phyloP scores from a whole-genome alignment of 2,329 filamentous ascomycete genomes.

The Didymella keratinophila region DNA sequence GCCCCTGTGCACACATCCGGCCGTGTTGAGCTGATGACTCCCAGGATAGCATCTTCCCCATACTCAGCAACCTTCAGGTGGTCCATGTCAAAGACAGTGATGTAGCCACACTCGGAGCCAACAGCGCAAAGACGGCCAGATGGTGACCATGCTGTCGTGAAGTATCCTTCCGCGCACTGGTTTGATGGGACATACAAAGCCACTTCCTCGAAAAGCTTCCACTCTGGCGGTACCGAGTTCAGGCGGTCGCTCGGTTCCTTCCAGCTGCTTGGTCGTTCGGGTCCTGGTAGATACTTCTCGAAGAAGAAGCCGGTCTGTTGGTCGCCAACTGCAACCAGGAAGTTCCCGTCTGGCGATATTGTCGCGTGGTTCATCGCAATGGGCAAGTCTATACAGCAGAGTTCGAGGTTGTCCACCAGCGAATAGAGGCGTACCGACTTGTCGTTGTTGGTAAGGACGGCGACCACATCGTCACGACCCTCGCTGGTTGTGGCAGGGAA shows the following conservation, averaged over 20 bases:
- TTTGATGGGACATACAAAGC: slow-evolving; percentile 51
- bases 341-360: slow-evolving; percentile 86
- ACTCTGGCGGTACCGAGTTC: slow-evolving; percentile 44
- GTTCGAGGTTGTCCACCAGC: slow-evolving; percentile 70
- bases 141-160: slow-evolving; percentile 78
- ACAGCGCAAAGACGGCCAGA: slow-evolving; percentile 76
- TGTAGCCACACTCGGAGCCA: slow-evolving; percentile 80
- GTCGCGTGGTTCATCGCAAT: slow-evolving; percentile 92
- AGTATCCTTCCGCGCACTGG: slow-evolving; percentile 65
- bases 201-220: slow-evolving; percentile 53
- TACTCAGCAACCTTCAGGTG: slow-evolving; percentile 52
- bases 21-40: slow-evolving; percentile 79
- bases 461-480: slow-evolving; percentile 68
- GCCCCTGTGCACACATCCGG: slow-evolving; percentile 65
- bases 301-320: slow-evolving; percentile 88
- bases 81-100: slow-evolving; percentile 74
- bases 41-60: slow-evolving; percentile 71
- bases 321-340: slow-evolving; percentile 86
- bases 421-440: slow-evolving; percentile 85
- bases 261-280: slow-evolving; percentile 34
- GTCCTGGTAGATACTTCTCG: slow-evolving; percentile 56
- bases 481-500: slow-evolving; percentile 52
- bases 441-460: slow-evolving; percentile 88
- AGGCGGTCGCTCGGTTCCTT: slow-evolving; percentile 35
- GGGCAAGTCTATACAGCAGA: slow-evolving; percentile 76